phyloP scores from a whole-genome alignment of 768 basidiomycete species.

The Hygrocybe coccinea region DNA sequence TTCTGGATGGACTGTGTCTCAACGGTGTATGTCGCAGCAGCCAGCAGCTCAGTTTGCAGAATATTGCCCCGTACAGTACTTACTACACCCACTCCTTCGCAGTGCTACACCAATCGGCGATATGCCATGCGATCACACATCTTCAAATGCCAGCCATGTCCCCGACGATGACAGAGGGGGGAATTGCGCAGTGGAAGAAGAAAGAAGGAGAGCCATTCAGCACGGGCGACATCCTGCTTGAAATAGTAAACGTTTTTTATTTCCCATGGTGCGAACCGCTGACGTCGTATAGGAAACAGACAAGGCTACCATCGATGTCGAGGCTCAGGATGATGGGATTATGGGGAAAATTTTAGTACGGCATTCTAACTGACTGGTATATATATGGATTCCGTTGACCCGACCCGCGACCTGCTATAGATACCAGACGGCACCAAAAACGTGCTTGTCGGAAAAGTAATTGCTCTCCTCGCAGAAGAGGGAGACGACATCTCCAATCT shows the following conservation, averaged over 20 bases:
- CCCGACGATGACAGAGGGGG: slow-evolving; percentile 95
- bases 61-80: too few species aligned
- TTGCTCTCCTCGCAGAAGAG: slow-evolving; percentile 91
- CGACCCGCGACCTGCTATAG: slow-evolving; percentile 34
- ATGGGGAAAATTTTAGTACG: slow-evolving; percentile 89
- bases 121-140: slow-evolving; percentile 59
- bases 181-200: slow-evolving; percentile 88
- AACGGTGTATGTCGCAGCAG: too few species aligned
- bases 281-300: slow-evolving; percentile 68
- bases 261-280: slow-evolving; percentile 1
- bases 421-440: slow-evolving; percentile 74
- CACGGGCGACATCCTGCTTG: slow-evolving; percentile 81
- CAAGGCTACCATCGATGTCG: slow-evolving; percentile 96
- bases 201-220: slow-evolving; percentile 74
- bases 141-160: slow-evolving; percentile 96
- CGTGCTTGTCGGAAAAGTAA: slow-evolving; percentile 80
- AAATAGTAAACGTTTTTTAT: slow-evolving; percentile 54
- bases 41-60: too few species aligned
- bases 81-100: background rate
- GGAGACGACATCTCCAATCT: slow-evolving; percentile 92
- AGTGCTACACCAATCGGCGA: slow-evolving; percentile 53
- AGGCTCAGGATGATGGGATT: slow-evolving; percentile 95
- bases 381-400: background rate
- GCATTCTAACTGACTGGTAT: slow-evolving; percentile 6
- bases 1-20: too few species aligned